A percentile compares a stretch with the other conserved stretches of the same genome.
Evolutionary conservation across 2,329 filamentous ascomycete genomes (phyloP).

Genomic region (Colletotrichum horii): DNA sequence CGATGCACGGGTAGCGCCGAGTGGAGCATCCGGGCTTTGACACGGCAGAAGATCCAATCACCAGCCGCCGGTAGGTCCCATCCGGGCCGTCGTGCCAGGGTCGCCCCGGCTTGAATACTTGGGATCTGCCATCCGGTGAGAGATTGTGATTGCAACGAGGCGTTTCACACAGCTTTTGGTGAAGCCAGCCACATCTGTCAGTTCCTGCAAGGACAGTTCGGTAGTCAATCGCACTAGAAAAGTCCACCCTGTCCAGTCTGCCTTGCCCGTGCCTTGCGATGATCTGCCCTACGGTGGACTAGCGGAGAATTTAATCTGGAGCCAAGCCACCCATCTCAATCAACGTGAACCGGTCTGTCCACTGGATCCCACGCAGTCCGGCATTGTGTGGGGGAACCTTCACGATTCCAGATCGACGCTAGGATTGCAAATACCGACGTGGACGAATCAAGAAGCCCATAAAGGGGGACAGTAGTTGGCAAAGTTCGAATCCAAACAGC

Average conservation of each 20-base stretch:
- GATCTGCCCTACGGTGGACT: slow-evolving; percentile 3
- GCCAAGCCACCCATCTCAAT: slow-evolving; percentile 7
- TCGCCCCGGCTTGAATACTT: background rate
- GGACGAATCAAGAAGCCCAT: background rate
- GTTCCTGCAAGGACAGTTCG: background rate
- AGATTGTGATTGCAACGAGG: background rate
- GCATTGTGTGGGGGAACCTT: background rate
- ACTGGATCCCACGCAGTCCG: background rate
- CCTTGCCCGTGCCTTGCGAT: background rate
- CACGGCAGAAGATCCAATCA: background rate
- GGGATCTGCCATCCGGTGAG: background rate
- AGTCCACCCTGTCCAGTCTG: background rate
- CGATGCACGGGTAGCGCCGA: slow-evolving; percentile 3
- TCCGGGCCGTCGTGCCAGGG: background rate
- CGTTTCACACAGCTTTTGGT: background rate
- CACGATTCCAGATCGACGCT: background rate
- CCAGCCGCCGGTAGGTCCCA: background rate
- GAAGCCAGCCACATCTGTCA: background rate
- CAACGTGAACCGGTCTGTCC: background rate
- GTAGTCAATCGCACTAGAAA: background rate
- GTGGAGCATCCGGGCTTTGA: background rate
- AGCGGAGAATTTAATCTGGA: slow-evolving; percentile 8
- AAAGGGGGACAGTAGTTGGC: background rate
- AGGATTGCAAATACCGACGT: background rate
- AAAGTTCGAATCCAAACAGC: background rate